Evolutionary conservation across 129 eudicot species (phyloP).

Genomic region (Artemisia argyi): DNA sequence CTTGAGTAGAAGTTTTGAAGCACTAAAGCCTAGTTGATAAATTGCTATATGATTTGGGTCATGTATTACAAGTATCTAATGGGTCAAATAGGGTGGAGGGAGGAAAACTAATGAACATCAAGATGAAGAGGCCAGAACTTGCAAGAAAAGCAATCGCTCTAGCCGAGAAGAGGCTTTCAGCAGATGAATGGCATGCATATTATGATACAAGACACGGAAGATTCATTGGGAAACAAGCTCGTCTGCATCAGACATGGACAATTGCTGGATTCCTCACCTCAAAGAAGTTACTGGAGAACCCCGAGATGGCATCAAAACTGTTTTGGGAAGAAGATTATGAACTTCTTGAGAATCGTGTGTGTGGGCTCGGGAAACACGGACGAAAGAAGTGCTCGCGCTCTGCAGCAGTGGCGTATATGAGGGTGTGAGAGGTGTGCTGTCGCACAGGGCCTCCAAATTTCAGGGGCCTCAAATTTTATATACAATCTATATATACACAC

Average conservation of each 20-base stretch:
- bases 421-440: no score
- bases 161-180: slow-evolving; percentile 70
- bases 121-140: slow-evolving; percentile 81
- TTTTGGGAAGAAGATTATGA: slow-evolving; percentile 83
- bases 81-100: no score
- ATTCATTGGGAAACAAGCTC: slow-evolving; percentile 83
- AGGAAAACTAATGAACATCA: no score
- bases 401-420: slow-evolving; percentile 64
- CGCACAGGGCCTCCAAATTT: no score
- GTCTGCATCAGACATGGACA: slow-evolving; percentile 87
- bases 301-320: slow-evolving; percentile 63
- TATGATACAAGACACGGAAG: slow-evolving; percentile 83
- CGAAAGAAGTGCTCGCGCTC: slow-evolving; percentile 61
- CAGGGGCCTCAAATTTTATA: no score
- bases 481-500: no score
- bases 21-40: neutral
- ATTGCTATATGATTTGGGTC: neutral
- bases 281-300: slow-evolving; percentile 70
- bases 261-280: slow-evolving; percentile 83
- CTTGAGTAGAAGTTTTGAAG: neutral
- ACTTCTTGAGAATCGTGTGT: slow-evolving; percentile 83
- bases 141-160: slow-evolving; percentile 70
- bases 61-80: no score
- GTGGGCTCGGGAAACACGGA: slow-evolving; percentile 61
- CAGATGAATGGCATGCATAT: slow-evolving; percentile 84